Percentiles rank a stretch among this genome's conserved stretches.
Conservation (phyloP, 139 green algal species). For the Coccomyxa sp. region DNA sequence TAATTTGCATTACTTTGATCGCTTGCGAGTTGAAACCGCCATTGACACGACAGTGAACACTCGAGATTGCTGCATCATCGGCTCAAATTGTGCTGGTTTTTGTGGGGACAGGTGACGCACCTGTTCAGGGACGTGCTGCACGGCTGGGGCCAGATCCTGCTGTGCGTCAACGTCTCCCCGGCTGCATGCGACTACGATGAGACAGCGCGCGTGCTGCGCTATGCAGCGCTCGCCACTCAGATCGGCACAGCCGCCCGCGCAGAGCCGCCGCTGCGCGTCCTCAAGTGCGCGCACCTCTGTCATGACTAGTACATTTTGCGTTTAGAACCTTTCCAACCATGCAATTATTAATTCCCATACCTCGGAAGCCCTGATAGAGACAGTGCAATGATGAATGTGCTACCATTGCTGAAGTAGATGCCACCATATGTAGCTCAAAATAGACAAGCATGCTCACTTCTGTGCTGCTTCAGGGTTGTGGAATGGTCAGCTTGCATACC, state of each 20-base stretch:
- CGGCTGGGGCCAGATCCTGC: slow-evolving; percentile 62
- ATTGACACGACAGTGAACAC: neutral
- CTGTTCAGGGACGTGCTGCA: slow-evolving; percentile 60
- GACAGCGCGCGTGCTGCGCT: slow-evolving; percentile 58
- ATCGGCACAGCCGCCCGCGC: slow-evolving; percentile 41
- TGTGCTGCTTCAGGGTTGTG: too few species aligned
- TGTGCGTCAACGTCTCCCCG: slow-evolving; percentile 65
- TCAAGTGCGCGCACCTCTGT: neutral
- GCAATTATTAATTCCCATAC: neutral
- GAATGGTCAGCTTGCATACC: too few species aligned
- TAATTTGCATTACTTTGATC: neutral
- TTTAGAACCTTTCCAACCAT: too few species aligned
- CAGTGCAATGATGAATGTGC: too few species aligned
- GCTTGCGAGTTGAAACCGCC: neutral
- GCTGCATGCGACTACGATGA: slow-evolving; percentile 60
- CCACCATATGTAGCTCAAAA: too few species aligned
- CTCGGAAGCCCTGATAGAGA: too few species aligned
- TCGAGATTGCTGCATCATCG: neutral
- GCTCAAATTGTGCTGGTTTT: neutral
- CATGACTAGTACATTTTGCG: neutral
- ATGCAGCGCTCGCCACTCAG: slow-evolving; percentile 42
- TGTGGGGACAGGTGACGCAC: slow-evolving; percentile 23
- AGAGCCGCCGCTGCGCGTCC: slow-evolving; percentile 28
- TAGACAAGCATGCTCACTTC: too few species aligned
- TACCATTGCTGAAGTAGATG: too few species aligned